Conservation (phyloP, 768 basidiomycete genomes). For the Asterophora lycoperdoides region DNA sequence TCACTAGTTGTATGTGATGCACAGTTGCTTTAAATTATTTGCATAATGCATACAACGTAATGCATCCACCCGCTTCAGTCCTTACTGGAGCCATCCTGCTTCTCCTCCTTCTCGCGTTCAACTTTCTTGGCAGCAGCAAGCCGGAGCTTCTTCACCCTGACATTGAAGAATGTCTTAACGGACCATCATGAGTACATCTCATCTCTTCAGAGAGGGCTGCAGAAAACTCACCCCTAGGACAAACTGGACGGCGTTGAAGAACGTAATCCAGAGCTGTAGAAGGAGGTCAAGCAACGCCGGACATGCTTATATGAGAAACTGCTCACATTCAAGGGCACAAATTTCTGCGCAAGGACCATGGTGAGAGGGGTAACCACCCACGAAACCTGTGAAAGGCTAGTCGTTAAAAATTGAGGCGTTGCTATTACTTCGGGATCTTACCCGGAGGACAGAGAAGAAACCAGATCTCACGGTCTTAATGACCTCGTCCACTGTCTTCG, state of each 20-base stretch:
- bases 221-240: constrained; percentile 58
- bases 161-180: constrained; percentile 66
- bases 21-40: constrained; percentile 17
- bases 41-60: constrained; percentile 9
- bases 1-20: constrained; percentile 31
- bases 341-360: constrained; percentile 72
- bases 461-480: constrained; percentile 64
- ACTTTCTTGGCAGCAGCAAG: constrained; percentile 53
- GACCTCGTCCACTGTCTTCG: constrained; percentile 60
- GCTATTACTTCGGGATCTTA: constrained; percentile 28
- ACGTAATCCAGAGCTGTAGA: constrained; percentile 77
- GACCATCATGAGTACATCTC: constrained; percentile 6
- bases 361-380: constrained; percentile 79
- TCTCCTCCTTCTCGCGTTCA: constrained; percentile 28
- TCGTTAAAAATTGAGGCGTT: not conserved
- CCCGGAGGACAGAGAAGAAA: constrained; percentile 70
- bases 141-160: constrained; percentile 60
- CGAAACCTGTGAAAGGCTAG: constrained; percentile 49
- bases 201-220: not conserved
- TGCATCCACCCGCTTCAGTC: not conserved
- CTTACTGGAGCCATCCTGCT: constrained; percentile 11
- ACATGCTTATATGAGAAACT: not conserved
- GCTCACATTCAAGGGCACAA: constrained; percentile 69
- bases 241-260: constrained; percentile 79
- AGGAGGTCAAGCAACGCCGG: not conserved